These are phyloP conservation scores for Epichloe uncinata DNA, from an alignment of 2,329 filamentous ascomycete species.

Conservation along the genomic window DNA sequence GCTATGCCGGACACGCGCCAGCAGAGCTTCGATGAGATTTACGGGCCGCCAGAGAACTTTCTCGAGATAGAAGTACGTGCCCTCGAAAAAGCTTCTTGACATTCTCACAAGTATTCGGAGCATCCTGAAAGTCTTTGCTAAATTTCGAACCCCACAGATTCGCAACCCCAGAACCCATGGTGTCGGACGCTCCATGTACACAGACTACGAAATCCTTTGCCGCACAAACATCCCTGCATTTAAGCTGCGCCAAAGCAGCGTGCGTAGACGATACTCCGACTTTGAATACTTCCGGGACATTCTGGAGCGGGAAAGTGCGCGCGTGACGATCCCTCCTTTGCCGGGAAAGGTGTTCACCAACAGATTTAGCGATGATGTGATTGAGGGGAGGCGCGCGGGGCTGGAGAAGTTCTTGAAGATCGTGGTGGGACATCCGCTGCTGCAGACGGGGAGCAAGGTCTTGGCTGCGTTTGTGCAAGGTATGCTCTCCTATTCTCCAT, in stretches of 20 bases:
- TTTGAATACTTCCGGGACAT: slow-evolving; percentile 99
- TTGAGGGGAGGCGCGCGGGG: slow-evolving; percentile 82
- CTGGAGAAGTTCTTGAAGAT: slow-evolving; percentile 95
- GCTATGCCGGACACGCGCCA: slow-evolving; percentile 61
- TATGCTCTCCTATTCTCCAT: slow-evolving; percentile 21
- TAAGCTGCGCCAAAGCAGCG: slow-evolving; percentile 79
- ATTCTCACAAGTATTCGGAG: not conserved
- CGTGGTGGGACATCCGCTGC: slow-evolving; percentile 85
- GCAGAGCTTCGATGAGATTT: slow-evolving; percentile 98
- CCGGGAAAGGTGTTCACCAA: slow-evolving; percentile 98
- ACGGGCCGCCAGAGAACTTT: slow-evolving; percentile 96
- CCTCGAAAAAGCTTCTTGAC: not conserved
- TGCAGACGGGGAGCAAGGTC: slow-evolving; percentile 97
- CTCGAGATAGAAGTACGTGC: slow-evolving; percentile 79
- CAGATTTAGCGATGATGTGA: slow-evolving; percentile 94
- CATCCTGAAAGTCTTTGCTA: not conserved
- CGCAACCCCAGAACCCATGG: slow-evolving; percentile 89
- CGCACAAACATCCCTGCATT: slow-evolving; percentile 98
- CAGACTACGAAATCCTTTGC: slow-evolving; percentile 95
- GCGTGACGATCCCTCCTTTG: slow-evolving; percentile 89
- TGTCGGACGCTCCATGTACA: slow-evolving; percentile 93
- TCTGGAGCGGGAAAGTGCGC: slow-evolving; percentile 83
- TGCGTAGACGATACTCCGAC: slow-evolving; percentile 89
- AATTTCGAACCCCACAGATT: slow-evolving; percentile 45
- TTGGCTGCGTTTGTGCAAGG: slow-evolving; percentile 94